A percentile compares a stretch with the other conserved stretches of the same genome.
Evolutionary conservation across 75 land plant genomes (phyloP).

Genomic region (Pinus albicaulis): DNA sequence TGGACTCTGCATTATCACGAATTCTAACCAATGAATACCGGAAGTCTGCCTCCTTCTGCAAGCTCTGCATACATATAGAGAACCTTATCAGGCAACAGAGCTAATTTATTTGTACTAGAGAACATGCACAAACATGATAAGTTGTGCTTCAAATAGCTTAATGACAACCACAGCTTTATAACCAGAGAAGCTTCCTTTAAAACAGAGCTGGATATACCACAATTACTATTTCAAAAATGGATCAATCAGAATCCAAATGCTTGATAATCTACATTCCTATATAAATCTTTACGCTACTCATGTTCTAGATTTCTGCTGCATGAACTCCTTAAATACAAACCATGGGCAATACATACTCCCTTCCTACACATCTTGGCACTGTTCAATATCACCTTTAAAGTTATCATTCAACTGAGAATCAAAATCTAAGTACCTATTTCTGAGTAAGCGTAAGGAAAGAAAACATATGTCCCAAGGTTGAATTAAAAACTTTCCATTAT

Average conservation of each 20-base stretch:
- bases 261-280: background rate
- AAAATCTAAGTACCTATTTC: background rate
- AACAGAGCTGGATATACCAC: background rate
- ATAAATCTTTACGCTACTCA: background rate
- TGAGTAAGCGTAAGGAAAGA: background rate
- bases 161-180: background rate
- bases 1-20: constrained; percentile 53
- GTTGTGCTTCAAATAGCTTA: background rate
- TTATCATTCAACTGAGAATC: background rate
- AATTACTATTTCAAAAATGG: background rate
- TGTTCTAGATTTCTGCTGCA: background rate
- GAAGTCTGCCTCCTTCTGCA: constrained; percentile 53
- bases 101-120: background rate
- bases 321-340: background rate
- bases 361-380: background rate
- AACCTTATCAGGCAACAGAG: background rate
- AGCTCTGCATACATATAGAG: constrained; percentile 18
- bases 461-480: background rate
- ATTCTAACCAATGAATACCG: constrained; percentile 50
- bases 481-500: background rate
- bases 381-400: background rate
- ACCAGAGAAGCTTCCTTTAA: background rate
- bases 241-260: background rate
- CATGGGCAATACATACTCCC: no score
- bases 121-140: background rate